Evolutionary conservation across 805 yeast genomes (phyloP).

Genomic region (Candida nitratophila): DNA sequence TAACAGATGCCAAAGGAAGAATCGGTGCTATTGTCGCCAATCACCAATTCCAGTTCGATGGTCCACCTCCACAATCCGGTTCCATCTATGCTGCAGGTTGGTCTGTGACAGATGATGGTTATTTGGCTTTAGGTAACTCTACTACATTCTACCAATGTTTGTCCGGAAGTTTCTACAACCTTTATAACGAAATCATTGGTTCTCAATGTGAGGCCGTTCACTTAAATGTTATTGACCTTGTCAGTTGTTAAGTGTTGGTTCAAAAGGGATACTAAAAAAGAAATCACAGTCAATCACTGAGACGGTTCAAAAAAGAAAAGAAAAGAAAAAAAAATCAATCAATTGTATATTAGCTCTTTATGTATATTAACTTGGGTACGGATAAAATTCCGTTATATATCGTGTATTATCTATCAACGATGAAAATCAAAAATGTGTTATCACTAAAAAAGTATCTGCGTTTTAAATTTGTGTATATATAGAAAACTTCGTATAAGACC

Average conservation of each 20-base stretch:
- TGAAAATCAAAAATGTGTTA: background rate
- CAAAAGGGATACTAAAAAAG: too few species aligned
- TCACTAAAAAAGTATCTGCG: too few species aligned
- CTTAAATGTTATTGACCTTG: constrained; percentile 51
- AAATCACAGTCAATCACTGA: too few species aligned
- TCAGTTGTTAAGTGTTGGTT: constrained; percentile 39
- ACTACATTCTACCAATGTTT: constrained; percentile 67
- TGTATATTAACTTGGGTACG: constrained; percentile 1
- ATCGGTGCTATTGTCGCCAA: constrained; percentile 75
- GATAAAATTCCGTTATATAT: background rate
- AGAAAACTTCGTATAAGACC: too few species aligned
- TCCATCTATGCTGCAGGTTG: constrained; percentile 60
- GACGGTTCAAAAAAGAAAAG: too few species aligned
- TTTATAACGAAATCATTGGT: constrained; percentile 60
- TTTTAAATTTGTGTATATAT: too few species aligned
- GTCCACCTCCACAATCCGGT: constrained; percentile 80
- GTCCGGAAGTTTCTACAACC: constrained; percentile 73
- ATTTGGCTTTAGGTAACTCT: constrained; percentile 56
- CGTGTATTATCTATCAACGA: background rate
- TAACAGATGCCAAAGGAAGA: constrained; percentile 58
- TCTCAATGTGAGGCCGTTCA: constrained; percentile 57
- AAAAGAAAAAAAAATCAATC: too few species aligned
- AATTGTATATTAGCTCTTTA: background rate
- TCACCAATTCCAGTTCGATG: constrained; percentile 77
- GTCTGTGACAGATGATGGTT: constrained; percentile 47